Evolutionary conservation across 495 filamentous ascomycete species (phyloP).

Genomic region (Geoglossum glabrum): DNA sequence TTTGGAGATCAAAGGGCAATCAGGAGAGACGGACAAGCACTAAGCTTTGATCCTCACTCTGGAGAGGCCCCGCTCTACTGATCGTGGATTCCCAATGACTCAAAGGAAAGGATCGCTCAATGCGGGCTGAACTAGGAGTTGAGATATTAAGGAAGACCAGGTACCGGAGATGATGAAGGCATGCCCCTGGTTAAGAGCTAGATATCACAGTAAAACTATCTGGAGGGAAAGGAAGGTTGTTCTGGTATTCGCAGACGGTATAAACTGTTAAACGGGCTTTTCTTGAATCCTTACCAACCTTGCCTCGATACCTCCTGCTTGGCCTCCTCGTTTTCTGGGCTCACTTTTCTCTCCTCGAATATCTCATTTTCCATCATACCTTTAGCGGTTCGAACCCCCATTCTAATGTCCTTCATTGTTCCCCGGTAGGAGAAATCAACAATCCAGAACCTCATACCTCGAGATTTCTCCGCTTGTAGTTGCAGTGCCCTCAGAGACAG

Average conservation of each 20-base stretch:
- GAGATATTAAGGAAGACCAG: background rate
- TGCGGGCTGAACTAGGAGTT: background rate
- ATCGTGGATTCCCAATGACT: background rate
- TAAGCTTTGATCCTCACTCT: conserved; percentile 88
- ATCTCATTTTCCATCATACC: background rate
- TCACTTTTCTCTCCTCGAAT: background rate
- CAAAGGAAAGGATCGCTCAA: background rate
- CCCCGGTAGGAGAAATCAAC: background rate
- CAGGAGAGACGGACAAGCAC: conserved; percentile 50
- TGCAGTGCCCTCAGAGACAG: conserved; percentile 62
- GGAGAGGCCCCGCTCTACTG: conserved; percentile 57
- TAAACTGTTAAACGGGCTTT: background rate
- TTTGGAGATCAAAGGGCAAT: background rate
- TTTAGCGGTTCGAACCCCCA: conserved; percentile 6
- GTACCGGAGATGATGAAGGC: background rate
- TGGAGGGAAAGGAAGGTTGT: background rate
- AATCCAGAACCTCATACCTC: conserved; percentile 16
- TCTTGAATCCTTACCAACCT: background rate
- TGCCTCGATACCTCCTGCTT: background rate
- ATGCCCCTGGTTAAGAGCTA: background rate
- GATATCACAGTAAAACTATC: background rate
- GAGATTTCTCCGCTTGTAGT: conserved; percentile 42
- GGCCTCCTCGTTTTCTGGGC: background rate
- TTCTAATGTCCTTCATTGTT: conserved; percentile 10
- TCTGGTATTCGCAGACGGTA: background rate